Evolutionary conservation across 2,329 filamentous ascomycete genomes (phyloP).

Genomic region (Fusarium anthophilum): DNA sequence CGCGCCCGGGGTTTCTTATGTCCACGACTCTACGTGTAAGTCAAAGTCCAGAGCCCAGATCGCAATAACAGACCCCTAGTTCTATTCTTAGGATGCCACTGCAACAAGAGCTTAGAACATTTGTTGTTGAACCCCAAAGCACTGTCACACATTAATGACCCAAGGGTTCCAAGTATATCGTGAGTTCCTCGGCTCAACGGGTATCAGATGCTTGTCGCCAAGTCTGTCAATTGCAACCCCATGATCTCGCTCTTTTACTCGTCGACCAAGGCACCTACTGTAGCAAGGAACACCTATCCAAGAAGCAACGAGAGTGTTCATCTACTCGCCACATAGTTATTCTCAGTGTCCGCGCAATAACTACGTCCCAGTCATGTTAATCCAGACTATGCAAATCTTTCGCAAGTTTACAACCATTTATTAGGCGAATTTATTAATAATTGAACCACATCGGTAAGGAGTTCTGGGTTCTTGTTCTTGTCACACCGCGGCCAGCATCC

Average conservation of each 20-base stretch:
- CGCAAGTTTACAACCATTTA: not conserved
- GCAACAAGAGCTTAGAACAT: not conserved
- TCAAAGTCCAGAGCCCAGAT: not conserved
- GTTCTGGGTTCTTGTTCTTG: not conserved
- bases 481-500: not conserved
- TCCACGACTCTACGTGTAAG: not conserved
- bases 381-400: not conserved
- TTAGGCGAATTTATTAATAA: not conserved
- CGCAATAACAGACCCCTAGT: not conserved
- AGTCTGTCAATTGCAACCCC: constrained; percentile 2
- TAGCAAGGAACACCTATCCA: not conserved
- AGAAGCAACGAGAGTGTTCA: not conserved
- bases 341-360: not conserved
- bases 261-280: not conserved
- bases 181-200: constrained; percentile 2
- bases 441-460: not conserved
- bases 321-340: not conserved
- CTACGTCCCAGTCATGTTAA: not conserved
- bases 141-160: not conserved
- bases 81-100: not conserved
- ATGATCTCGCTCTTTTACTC: not conserved
- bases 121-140: not conserved
- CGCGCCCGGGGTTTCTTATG: not conserved
- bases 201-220: constrained; percentile 11
- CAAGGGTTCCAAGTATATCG: not conserved